Conservation (phyloP, 495 filamentous ascomycete species). For the Penicillium malachiteum region DNA sequence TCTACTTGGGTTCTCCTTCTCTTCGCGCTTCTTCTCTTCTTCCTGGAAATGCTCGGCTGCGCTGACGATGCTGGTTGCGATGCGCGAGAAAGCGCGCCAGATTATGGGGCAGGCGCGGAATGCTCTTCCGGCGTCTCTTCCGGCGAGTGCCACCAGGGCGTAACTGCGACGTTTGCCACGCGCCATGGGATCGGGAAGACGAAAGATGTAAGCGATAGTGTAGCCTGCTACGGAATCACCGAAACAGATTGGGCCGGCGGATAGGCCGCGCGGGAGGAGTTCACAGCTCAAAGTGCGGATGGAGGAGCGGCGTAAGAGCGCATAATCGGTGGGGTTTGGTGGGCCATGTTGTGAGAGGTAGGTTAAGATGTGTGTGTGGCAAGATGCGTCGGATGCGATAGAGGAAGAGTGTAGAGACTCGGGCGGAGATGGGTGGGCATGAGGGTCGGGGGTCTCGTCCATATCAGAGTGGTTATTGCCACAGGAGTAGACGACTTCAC, state of each 20-base stretch:
- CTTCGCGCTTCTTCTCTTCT: constrained; percentile 46
- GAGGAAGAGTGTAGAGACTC: constrained; percentile 48
- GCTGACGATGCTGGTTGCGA: constrained; percentile 72
- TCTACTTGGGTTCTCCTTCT: constrained; percentile 27
- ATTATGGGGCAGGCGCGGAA: constrained; percentile 74
- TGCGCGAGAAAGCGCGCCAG: constrained; percentile 70
- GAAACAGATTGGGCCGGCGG: constrained; percentile 80
- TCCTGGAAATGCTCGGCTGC: constrained; percentile 56
- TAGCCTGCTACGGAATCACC: constrained; percentile 80
- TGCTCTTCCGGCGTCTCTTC: constrained; percentile 68
- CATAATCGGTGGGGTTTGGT: constrained; percentile 71
- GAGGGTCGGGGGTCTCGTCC: constrained; percentile 35
- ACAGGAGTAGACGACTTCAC: constrained; percentile 48
- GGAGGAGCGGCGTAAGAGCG: constrained; percentile 79
- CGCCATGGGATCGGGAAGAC: constrained; percentile 82
- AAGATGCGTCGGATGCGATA: constrained; percentile 45
- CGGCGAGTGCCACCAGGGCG: constrained; percentile 76
- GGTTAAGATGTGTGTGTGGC: constrained; percentile 78
- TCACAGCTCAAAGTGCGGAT: constrained; percentile 86
- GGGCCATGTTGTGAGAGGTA: constrained; percentile 86
- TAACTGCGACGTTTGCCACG: constrained; percentile 85
- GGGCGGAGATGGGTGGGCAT: constrained; percentile 40
- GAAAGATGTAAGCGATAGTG: constrained; percentile 91
- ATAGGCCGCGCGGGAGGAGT: constrained; percentile 71
- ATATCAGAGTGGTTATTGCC: constrained; percentile 40